Percentiles rank a stretch among this genome's conserved stretches.
Conservation (phyloP, 345 rosid species). For the Eucalyptus cladocalyx region DNA sequence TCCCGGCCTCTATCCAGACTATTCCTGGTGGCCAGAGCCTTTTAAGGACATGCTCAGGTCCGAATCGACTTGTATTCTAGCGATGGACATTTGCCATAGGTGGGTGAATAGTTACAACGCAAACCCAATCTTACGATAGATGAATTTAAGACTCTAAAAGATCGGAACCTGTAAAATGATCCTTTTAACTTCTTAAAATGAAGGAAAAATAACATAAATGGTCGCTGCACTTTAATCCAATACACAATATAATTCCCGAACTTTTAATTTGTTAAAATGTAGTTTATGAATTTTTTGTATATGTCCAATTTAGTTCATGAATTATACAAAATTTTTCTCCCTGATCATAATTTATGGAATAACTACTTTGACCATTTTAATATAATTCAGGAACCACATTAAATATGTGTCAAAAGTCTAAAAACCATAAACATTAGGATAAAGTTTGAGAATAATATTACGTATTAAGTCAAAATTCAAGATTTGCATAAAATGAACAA, state of each 20-base stretch:
- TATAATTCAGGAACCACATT: too few relatives aligned
- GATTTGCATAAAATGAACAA: neutral
- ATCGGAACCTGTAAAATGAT: neutral
- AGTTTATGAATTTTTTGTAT: too few relatives aligned
- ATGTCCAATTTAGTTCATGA: accelerated
- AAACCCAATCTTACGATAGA: neutral
- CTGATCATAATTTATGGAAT: too few relatives aligned
- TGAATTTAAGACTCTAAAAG: neutral
- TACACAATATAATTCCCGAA: too few relatives aligned
- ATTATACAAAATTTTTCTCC: too few relatives aligned
- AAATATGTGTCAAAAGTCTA: accelerated
- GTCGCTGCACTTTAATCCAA: accelerated
- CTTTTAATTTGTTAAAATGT: too few relatives aligned
- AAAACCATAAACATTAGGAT: accelerated
- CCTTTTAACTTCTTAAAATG: neutral
- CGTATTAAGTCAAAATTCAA: accelerated
- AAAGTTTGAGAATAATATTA: too few relatives aligned
- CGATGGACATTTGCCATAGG: neutral
- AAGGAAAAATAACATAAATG: too few relatives aligned
- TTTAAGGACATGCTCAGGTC: too few relatives aligned
- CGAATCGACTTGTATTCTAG: neutral
- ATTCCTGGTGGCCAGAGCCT: too few relatives aligned
- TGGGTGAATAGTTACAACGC: neutral
- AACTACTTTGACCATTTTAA: too few relatives aligned
- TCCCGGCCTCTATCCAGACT: too few relatives aligned